A percentile compares a stretch with the other conserved stretches of the same genome.
These are phyloP conservation scores for Camellia japonica DNA, from an alignment of 148 eudicot species.

Conservation along the genomic window DNA sequence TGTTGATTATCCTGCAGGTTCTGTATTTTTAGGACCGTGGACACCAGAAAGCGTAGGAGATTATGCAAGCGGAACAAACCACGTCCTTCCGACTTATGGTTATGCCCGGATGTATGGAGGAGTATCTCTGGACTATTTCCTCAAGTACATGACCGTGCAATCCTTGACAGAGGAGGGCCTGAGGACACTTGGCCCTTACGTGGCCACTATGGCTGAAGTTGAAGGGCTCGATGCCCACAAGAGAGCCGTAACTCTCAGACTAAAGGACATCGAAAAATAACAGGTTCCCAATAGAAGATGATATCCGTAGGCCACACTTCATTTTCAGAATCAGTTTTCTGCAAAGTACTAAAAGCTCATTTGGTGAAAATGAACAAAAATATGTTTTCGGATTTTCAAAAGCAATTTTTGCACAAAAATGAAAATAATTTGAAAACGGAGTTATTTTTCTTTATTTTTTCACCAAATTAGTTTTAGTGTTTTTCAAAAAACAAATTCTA, in stretches of 20 bases:
- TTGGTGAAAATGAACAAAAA: too few relatives aligned
- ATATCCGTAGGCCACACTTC: background rate
- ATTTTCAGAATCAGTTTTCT: too few relatives aligned
- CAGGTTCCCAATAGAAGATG: slow-evolving; percentile 30
- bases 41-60: slow-evolving; percentile 98
- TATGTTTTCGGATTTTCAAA: too few relatives aligned
- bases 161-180: slow-evolving; percentile 91
- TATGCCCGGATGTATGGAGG: slow-evolving; percentile 96
- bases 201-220: slow-evolving; percentile 83
- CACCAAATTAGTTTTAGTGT: too few relatives aligned
- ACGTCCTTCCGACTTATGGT: slow-evolving; percentile 94
- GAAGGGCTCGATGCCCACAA: slow-evolving; percentile 91
- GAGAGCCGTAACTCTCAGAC: slow-evolving; percentile 84
- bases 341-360: too few relatives aligned
- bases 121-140: slow-evolving; percentile 84
- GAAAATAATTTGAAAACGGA: too few relatives aligned
- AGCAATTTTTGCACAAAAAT: too few relatives aligned
- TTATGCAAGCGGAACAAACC: slow-evolving; percentile 94
- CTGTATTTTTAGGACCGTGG: slow-evolving; percentile 92
- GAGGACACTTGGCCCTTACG: slow-evolving; percentile 64
- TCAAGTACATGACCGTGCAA: slow-evolving; percentile 89
- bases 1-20: slow-evolving; percentile 42
- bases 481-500: too few relatives aligned
- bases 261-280: slow-evolving; percentile 70
- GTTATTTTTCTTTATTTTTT: too few relatives aligned